phyloP scores from a whole-genome alignment of 805 yeast species.

The Teunomyces pallodes region DNA sequence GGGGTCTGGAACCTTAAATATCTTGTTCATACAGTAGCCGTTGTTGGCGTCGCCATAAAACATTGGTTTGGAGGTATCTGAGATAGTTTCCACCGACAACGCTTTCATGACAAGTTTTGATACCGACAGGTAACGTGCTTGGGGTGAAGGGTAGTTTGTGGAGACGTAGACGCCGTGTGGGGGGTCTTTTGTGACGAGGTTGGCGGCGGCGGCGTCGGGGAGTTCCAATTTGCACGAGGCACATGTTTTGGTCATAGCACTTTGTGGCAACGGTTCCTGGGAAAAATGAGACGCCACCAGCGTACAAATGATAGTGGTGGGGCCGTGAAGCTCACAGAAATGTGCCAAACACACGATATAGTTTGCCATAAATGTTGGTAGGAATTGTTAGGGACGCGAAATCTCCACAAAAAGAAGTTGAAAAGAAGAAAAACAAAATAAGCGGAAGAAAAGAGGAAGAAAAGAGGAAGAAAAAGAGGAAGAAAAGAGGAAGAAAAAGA shows the following conservation, averaged over 20 bases:
- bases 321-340: constrained; percentile 79
- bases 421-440: no score
- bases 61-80: constrained; percentile 58
- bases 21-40: constrained; percentile 58
- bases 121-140: constrained; percentile 49
- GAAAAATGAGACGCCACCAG: constrained; percentile 31
- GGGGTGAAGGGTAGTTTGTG: constrained; percentile 57
- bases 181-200: constrained; percentile 18
- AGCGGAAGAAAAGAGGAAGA: no score
- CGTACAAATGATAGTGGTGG: constrained; percentile 62
- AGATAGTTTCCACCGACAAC: constrained; percentile 63
- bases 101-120: constrained; percentile 61
- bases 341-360: constrained; percentile 61
- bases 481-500: no score
- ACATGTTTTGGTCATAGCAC: constrained; percentile 46
- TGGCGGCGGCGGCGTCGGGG: constrained; percentile 38
- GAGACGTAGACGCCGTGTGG: constrained; percentile 42
- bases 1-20: constrained; percentile 61
- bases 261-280: constrained; percentile 32
- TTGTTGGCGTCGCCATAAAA: constrained; percentile 60
- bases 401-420: no score
- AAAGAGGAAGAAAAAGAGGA: no score
- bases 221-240: constrained; percentile 57
- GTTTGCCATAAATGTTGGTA: constrained; percentile 22
- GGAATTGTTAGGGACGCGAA: no score